Percentiles rank a stretch among this genome's conserved stretches.
Conservation (phyloP, 148 eudicot species). For the Selenicereus undatus region DNA sequence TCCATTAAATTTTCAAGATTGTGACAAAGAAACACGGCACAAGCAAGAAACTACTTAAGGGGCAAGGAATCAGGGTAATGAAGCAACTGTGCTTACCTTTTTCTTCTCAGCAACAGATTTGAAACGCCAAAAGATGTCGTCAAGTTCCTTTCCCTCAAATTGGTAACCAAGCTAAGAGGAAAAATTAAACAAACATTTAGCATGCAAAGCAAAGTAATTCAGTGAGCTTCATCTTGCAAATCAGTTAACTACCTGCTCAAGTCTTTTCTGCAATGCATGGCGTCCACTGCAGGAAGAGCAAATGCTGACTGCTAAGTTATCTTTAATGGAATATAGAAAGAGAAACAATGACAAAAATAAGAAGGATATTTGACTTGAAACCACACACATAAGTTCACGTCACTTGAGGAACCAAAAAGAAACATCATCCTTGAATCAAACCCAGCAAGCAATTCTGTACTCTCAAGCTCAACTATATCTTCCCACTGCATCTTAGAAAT, state of each 20-base stretch:
- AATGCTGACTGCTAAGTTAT: neutral
- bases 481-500: neutral
- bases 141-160: conserved; percentile 85
- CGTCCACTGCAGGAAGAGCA: conserved; percentile 63
- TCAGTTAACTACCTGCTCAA: conserved; percentile 53
- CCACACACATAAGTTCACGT: no score
- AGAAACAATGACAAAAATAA: neutral
- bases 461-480: neutral
- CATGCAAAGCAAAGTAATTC: neutral
- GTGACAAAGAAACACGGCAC: no score
- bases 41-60: neutral
- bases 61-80: conserved; percentile 38
- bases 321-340: neutral
- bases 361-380: neutral
- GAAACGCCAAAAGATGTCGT: conserved; percentile 81
- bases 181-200: conserved; percentile 9
- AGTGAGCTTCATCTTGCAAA: neutral
- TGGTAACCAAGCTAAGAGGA: conserved; percentile 59
- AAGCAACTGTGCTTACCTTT: conserved; percentile 61
- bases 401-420: neutral
- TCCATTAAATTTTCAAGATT: no score
- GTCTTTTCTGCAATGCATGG: conserved; percentile 83
- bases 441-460: neutral
- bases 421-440: neutral
- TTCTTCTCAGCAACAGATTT: conserved; percentile 85